Percentiles rank a stretch among this genome's conserved stretches.
Evolutionary conservation across 2,329 filamentous ascomycete species (phyloP).

Genomic region (Xylariaceae sp.): DNA sequence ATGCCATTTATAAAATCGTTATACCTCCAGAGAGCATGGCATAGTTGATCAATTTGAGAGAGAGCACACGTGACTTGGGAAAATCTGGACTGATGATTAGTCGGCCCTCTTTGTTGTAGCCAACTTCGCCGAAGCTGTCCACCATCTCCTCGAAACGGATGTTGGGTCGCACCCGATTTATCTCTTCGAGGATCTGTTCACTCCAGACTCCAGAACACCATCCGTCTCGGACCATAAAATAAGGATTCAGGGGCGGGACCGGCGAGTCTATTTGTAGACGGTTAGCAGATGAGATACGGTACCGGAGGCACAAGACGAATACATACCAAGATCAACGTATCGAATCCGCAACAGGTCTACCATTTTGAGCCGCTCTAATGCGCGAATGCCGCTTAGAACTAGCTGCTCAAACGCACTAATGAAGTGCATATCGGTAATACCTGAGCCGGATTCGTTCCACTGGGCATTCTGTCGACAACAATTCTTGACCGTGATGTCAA

Average conservation of each 20-base stretch:
- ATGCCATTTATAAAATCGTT: slow-evolving; percentile 39
- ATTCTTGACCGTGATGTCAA: slow-evolving; percentile 77
- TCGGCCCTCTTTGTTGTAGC: slow-evolving; percentile 64
- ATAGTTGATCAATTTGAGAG: slow-evolving; percentile 64
- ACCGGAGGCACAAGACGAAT: background rate
- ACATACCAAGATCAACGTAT: slow-evolving; percentile 72
- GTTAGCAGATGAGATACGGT: slow-evolving; percentile 21
- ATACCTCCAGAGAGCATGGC: slow-evolving; percentile 53
- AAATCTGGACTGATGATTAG: slow-evolving; percentile 63
- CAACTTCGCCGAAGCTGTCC: slow-evolving; percentile 67
- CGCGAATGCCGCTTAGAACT: slow-evolving; percentile 66
- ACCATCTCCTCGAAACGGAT: slow-evolving; percentile 66
- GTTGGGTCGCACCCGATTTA: slow-evolving; percentile 63
- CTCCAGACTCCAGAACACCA: slow-evolving; percentile 76
- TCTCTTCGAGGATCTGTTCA: slow-evolving; percentile 65
- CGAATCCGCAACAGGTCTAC: slow-evolving; percentile 72
- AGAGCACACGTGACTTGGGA: slow-evolving; percentile 57
- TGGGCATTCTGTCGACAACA: slow-evolving; percentile 65
- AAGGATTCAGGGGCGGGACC: slow-evolving; percentile 73
- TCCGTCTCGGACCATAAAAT: slow-evolving; percentile 67
- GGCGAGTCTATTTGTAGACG: slow-evolving; percentile 61
- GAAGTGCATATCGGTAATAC: slow-evolving; percentile 74
- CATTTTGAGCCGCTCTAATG: slow-evolving; percentile 63
- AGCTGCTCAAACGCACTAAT: slow-evolving; percentile 74
- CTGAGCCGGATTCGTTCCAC: slow-evolving; percentile 69